These are phyloP conservation scores for Arctostaphylos glauca DNA, from an alignment of 148 eudicot species.

Conservation along the genomic window DNA sequence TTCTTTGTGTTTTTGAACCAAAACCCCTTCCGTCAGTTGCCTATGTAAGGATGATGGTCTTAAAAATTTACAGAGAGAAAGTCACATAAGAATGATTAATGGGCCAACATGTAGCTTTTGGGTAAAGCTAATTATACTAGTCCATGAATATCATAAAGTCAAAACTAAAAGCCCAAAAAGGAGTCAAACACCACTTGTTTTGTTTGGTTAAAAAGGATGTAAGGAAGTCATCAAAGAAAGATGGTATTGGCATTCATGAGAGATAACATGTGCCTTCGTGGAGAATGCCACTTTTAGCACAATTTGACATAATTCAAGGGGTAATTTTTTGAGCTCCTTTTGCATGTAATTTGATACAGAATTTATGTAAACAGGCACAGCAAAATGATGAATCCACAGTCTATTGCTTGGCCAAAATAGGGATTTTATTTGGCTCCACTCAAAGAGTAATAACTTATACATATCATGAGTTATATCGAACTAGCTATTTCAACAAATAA, in stretches of 20 bases:
- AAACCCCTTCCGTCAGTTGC: too few relatives aligned
- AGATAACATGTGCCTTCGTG: neutral
- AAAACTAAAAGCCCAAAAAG: slow-evolving; percentile 19
- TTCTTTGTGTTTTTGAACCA: too few relatives aligned
- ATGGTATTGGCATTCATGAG: neutral
- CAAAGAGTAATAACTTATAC: neutral
- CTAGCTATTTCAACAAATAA: neutral
- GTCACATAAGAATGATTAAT: slow-evolving; percentile 15
- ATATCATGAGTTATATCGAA: neutral
- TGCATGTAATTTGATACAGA: neutral
- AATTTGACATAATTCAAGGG: neutral
- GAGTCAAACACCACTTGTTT: slow-evolving; percentile 23
- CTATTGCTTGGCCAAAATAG: neutral
- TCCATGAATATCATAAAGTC: slow-evolving; percentile 16
- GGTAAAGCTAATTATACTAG: slow-evolving; percentile 31
- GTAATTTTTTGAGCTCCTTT: neutral
- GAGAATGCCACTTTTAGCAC: neutral
- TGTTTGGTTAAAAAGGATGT: neutral
- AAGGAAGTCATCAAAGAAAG: neutral
- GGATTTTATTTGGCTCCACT: neutral
- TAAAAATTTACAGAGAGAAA: neutral
- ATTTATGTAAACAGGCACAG: neutral
- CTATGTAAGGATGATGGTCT: too few relatives aligned
- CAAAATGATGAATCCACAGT: neutral
- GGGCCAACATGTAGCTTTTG: slow-evolving; percentile 29